A percentile compares a stretch with the other conserved stretches of the same genome.
Evolutionary conservation across 2,329 filamentous ascomycete species (phyloP).

Genomic region (Trichoderma sp.): DNA sequence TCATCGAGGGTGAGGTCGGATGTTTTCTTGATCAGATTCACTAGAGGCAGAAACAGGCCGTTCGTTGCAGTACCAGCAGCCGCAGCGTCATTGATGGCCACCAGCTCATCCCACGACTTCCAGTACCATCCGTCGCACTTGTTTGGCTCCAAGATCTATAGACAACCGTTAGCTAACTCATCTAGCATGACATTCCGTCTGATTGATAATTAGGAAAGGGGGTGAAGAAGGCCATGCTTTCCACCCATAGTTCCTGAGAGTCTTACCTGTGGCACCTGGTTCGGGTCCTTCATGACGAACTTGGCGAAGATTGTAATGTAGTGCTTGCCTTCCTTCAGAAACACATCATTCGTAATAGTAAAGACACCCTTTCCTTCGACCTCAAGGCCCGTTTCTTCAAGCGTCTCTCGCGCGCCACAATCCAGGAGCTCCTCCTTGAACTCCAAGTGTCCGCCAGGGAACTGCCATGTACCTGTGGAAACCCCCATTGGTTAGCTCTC

Average conservation of each 20-base stretch:
- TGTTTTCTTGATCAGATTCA: conserved; percentile 25
- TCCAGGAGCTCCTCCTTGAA: conserved; percentile 59
- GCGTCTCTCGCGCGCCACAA: conserved; percentile 64
- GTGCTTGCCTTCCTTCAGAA: conserved; percentile 59
- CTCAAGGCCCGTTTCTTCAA: conserved; percentile 67
- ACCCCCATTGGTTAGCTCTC: conserved; percentile 14
- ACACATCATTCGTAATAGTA: conserved; percentile 65
- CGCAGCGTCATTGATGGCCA: conserved; percentile 25
- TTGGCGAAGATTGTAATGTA: conserved; percentile 72
- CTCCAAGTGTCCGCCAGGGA: conserved; percentile 76
- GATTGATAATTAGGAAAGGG: not conserved
- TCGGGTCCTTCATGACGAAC: conserved; percentile 47
- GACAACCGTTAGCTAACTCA: not conserved
- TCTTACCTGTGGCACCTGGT: conserved; percentile 51
- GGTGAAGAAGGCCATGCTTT: not conserved
- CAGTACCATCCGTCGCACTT: conserved; percentile 53
- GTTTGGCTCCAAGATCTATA: conserved; percentile 43
- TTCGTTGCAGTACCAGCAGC: not conserved
- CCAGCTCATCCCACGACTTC: conserved; percentile 45
- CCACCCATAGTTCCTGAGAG: not conserved
- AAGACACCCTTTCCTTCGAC: conserved; percentile 53
- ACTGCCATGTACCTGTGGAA: conserved; percentile 57
- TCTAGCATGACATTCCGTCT: not conserved
- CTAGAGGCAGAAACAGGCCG: not conserved
- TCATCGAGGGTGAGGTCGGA: conserved; percentile 23